Conservation (phyloP, 495 filamentous ascomycete species). For the Neurospora tetrasperma region DNA sequence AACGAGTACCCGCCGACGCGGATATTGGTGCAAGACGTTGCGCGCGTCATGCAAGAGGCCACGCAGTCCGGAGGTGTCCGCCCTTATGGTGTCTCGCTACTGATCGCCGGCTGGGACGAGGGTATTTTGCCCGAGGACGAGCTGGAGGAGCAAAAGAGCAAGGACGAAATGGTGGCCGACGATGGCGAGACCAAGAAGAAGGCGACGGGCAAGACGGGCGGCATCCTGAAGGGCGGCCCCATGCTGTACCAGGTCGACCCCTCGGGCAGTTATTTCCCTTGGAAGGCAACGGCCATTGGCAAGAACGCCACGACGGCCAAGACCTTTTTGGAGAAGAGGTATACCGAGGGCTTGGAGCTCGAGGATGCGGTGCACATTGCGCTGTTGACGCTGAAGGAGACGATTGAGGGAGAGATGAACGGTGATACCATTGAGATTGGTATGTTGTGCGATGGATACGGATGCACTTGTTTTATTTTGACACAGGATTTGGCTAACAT, state of each 20-base stretch:
- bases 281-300: conserved; percentile 98
- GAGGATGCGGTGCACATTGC: conserved; percentile 99
- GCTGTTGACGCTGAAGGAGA: conserved; percentile 94
- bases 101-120: conserved; percentile 98
- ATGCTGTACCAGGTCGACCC: conserved; percentile 98
- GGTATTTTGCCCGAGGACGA: conserved; percentile 73
- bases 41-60: conserved; percentile 95
- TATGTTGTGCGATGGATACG: conserved; percentile 28
- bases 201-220: conserved; percentile 72
- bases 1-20: conserved; percentile 99
- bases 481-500: conserved; percentile 12
- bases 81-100: conserved; percentile 91
- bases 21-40: conserved; percentile 98
- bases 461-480: conserved; percentile 22
- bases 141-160: conserved; percentile 40
- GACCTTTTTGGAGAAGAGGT: conserved; percentile 97
- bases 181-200: conserved; percentile 56
- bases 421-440: conserved; percentile 98
- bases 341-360: conserved; percentile 91
- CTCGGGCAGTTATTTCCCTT: conserved; percentile 92
- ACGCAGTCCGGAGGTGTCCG: conserved; percentile 96
- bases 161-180: conserved; percentile 22
- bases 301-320: conserved; percentile 97
- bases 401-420: conserved; percentile 98
- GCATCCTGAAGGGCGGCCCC: conserved; percentile 89